Base-by-base conservation (phyloP, 2,329 filamentous ascomycete species). In the Fonsecaea monophora region DNA sequence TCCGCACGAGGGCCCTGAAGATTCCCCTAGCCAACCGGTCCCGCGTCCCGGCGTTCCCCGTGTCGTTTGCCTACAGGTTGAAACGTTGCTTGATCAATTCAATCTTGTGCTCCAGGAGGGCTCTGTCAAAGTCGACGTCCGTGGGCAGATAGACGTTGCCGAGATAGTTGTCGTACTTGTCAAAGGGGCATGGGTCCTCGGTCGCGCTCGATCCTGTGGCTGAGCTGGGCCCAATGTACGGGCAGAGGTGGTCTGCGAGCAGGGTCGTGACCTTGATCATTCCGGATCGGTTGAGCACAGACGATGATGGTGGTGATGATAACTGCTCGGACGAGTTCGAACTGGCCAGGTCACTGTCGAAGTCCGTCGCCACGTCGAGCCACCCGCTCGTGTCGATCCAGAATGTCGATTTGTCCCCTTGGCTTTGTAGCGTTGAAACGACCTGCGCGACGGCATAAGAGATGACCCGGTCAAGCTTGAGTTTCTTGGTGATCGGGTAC, bases 311-410 rank as follows among this genome's bases (percentile, higher is more conserved):
- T 34, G 13, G 30, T 32, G 8, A 34, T n/a, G 45, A 9, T 21
- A 21, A 34, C 77, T 72, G 56, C 73, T 68, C 34, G 70, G 66
- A 21, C 71, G 69, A 15, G 38, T 10, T 56, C 72, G 69, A 13
- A 48, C 7, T 50, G 68, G 60, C n/a, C 12, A 15, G 50, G 13
- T 12, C 8, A 6, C 30, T 30, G n/a, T 73, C 70, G 38, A 71
- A 69, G 38, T 71, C 70, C 7, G 18, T 13, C 18, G 57, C 32
- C 25, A 72, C 72, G 35, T 79, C 72, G 8, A 80, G 70, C 78
- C 78, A 80, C 12, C 77, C 78, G 4, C 77, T 77, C 6, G 78
- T 80, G 65, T 80, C 78, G 34, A 80, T 74, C 77, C 78, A 78
- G 62, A 77, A 79, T 1, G 78, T 72, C 2, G 73, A 70, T 30